Percentiles rank a stretch among this genome's conserved stretches.
phyloP scores from a whole-genome alignment of 164 flowering plant genomes.

The Sextonia rubra region DNA sequence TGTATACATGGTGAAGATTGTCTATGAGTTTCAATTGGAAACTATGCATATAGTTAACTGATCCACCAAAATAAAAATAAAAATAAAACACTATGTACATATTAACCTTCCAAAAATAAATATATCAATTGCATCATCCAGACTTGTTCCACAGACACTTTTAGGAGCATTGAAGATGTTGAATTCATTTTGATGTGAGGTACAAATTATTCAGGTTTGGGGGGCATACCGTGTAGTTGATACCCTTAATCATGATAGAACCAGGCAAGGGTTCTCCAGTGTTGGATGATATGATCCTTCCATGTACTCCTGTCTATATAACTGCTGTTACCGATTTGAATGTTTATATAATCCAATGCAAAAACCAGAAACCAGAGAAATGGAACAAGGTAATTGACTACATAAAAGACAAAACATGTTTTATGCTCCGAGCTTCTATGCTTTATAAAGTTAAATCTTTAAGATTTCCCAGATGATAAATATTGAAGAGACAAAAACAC shows the following conservation, averaged over 20 bases:
- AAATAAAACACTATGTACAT: too few relatives aligned
- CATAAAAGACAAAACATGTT: neutral
- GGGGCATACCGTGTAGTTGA: conserved; percentile 64
- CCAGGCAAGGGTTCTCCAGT: conserved; percentile 78
- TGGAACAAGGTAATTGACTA: neutral
- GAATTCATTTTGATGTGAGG: neutral
- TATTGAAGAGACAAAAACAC: too few relatives aligned
- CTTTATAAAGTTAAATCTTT: neutral
- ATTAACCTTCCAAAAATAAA: too few relatives aligned
- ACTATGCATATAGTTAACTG: neutral
- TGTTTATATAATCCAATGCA: neutral
- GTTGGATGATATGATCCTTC: conserved; percentile 69
- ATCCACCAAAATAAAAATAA: too few relatives aligned
- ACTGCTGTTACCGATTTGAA: conserved; percentile 4
- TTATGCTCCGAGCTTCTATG: neutral
- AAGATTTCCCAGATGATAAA: neutral
- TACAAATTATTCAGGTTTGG: neutral
- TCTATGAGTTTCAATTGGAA: neutral
- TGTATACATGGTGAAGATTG: neutral
- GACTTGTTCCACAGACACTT: neutral
- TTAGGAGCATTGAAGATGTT: too few relatives aligned
- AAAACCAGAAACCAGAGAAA: neutral
- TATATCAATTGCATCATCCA: too few relatives aligned
- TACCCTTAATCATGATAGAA: conserved; percentile 55
- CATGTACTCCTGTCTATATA: conserved; percentile 81